Evolutionary conservation across 305 asterid species (phyloP), one percentile per base, ranked within the genome.

Genomic region (Fraxinus velutina): DNA sequence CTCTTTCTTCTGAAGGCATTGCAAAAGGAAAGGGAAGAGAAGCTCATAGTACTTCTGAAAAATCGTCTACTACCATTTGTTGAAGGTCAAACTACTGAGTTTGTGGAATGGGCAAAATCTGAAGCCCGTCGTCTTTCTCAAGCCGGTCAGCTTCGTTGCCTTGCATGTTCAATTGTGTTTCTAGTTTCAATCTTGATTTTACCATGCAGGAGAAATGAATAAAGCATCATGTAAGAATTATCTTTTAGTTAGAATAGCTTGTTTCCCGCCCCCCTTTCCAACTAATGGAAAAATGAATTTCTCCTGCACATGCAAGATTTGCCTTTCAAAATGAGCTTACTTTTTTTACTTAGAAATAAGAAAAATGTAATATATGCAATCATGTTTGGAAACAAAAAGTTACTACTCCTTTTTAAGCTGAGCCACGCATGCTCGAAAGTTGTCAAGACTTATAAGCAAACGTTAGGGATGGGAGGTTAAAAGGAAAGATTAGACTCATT

Each of bases 11-110:
- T 82, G 83, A 86, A 94, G 97, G 91, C 86, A 76, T 29, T 86
- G 80, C 97, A 93, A 89, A 91, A 86, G 81, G 97, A 92, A 83
- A 93, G 98, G 84, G 94, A 91, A 86, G 96, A 84, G 78, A 91
- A 89, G 82, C 97, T 94, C 78, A 80, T 84, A 57, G 82, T 83
- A 73, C 83, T 88, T 86, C 84, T 94, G 78, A 90, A 82, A 80
- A 84, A 88, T 85, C 92, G 86, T 73, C 94, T 94, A 30, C 92
- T 91, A 76, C 90, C 89, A 50, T 94, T 86, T 47, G 93, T 93
- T 64, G 88, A 90, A 73, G 97, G 96, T 60, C 92, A 85, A 84
- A 83, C 77, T 70, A 86, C 89, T 21, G 93, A 89, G 19, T 94
- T 94, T 80, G 83, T 91, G 42, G 91, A 86, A 50, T 88, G 92